Evolutionary conservation across 1,139 yeast species (phyloP).

Genomic region (Candida albicans): DNA sequence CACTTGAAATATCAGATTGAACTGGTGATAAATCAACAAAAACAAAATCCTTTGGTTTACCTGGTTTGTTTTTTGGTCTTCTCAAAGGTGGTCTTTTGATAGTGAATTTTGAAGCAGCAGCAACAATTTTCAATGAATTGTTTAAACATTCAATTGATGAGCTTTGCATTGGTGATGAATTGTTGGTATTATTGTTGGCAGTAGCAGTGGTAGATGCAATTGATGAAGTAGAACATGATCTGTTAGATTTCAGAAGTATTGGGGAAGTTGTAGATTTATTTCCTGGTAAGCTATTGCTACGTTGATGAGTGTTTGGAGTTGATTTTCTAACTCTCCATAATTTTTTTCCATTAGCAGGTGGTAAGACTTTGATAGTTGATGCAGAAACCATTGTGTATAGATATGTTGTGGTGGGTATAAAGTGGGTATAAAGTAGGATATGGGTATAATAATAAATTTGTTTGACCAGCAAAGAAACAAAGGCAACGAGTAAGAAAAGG

Average conservation of each 20-base stretch:
- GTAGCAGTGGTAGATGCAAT: background rate
- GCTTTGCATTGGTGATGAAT: constrained; percentile 8
- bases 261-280: constrained; percentile 7
- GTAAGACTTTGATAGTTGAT: constrained; percentile 18
- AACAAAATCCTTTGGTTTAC: constrained; percentile 53
- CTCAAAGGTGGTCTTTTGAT: constrained; percentile 48
- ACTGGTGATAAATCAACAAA: constrained; percentile 57
- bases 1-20: constrained; percentile 25
- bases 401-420: constrained; percentile 1
- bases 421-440: background rate
- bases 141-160: constrained; percentile 42
- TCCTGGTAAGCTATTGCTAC: constrained; percentile 9
- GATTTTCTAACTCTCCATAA: constrained; percentile 48
- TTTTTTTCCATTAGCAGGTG: constrained; percentile 50
- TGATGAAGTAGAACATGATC: constrained; percentile 14
- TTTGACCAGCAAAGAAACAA: background rate
- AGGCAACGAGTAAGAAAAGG: background rate
- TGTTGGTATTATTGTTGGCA: too few species aligned
- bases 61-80: constrained; percentile 54
- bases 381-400: constrained; percentile 1
- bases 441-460: constrained; percentile 2
- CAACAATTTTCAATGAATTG: constrained; percentile 45
- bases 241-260: background rate
- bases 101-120: constrained; percentile 29
- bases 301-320: constrained; percentile 19